A percentile compares a stretch with the other conserved stretches of the same genome.
phyloP scores from a whole-genome alignment of 495 filamentous ascomycete genomes.

The Evernia prunastri region DNA sequence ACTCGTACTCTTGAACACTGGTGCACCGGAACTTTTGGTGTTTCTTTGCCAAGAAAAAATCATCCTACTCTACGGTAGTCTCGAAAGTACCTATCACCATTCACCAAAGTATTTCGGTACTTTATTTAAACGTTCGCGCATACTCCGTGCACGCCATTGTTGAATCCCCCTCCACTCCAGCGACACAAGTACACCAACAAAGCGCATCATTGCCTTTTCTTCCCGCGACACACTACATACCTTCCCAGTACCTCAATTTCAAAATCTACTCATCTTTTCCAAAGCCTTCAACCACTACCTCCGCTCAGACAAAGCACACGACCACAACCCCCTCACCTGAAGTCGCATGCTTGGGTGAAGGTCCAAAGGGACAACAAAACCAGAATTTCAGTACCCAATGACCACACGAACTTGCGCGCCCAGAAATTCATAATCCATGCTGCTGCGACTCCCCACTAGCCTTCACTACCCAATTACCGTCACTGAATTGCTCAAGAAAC shows the following conservation, averaged over 20 bases:
- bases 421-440: slow-evolving; percentile 33
- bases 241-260: not conserved
- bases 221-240: not conserved
- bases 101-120: no score
- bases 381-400: slow-evolving; percentile 10
- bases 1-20: no score
- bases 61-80: no score
- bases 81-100: no score
- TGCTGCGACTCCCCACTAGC: slow-evolving; percentile 45
- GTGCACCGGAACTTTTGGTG: no score
- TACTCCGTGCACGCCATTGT: no score
- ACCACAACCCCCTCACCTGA: not conserved
- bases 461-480: slow-evolving; percentile 95
- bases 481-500: slow-evolving; percentile 70
- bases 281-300: not conserved
- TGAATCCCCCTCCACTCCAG: no score
- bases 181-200: no score
- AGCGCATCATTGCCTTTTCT: not conserved
- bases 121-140: no score
- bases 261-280: not conserved
- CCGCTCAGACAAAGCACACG: slow-evolving; percentile 1
- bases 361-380: not conserved
- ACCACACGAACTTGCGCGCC: slow-evolving; percentile 8
- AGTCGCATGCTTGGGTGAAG: not conserved
- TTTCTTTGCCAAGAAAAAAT: no score